Base-by-base conservation (phyloP, 1,139 yeast genomes). In the Geotrichum siamense region DNA sequence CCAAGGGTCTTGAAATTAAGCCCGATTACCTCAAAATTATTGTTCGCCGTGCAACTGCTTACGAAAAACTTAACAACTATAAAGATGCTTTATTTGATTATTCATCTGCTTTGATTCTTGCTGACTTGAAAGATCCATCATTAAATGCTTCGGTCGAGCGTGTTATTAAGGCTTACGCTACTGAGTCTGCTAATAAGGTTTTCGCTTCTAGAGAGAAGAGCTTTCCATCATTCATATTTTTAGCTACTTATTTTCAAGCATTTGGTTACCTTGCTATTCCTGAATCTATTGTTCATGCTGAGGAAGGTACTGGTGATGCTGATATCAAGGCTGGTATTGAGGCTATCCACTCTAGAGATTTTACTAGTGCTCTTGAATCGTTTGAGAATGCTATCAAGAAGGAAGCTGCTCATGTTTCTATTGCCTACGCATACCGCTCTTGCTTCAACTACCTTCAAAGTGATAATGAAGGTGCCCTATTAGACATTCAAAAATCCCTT, bases 21-120 rank as follows among this genome's bases (percentile, higher is more conserved):
- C 95, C 94, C n/a, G 91, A 82, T 60, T 91, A 91, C 67, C 71
- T 86, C 57, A 91, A 93, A 70, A 93, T 96, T 65, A 70, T 83
- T 47, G 68, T 82, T 48, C 76, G 89, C 60, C 72, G 74, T 27
- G 73, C 69, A 19, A 78, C 82, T 52, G 94, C 96, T 27, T 82
- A 82, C 61, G 98, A 91, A 68, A 75, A 76, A 53, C 65, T 85
- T 53, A 94, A 79, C 56, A 70, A 75, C 52, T 86, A 75, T 64
- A 76, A 79, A 45, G 94, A 89, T 48, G 91, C 98, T 42, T 79
- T 86, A 77, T 79, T 82, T 63, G 98, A 91, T 65, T 76, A 84
- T 64, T 89, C 97, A 47, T 89, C 94, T 3, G 63, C 68, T 15
- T 62, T 68, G 48, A 64, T 68, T 27, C 55, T 68, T 49, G 60